Conservation (phyloP, 352 stramenopile genomes). For the Aphanomyces invadans region DNA sequence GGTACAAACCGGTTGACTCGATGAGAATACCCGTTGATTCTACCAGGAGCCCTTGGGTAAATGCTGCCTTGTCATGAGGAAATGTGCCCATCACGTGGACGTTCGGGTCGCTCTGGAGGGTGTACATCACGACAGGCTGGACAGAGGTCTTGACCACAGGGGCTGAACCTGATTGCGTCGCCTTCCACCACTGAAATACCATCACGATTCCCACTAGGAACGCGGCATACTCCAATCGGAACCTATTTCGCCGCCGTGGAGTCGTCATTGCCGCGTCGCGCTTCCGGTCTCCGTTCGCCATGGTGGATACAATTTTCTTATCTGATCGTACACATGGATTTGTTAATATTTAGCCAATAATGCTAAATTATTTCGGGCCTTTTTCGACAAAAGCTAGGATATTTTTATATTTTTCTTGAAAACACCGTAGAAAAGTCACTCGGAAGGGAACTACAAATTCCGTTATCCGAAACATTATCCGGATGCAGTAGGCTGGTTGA, state of each 20-base stretch:
- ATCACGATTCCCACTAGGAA: neutral
- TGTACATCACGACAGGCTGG: neutral
- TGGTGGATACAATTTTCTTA: no score
- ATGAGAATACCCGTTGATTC: conserved; percentile 73
- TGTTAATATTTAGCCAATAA: neutral
- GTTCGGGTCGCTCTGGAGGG: conserved; percentile 25
- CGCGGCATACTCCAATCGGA: neutral
- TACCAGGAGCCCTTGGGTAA: conserved; percentile 81
- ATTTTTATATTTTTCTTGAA: no score
- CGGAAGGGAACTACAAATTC: no score
- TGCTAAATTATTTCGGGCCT: no score
- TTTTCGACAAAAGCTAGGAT: no score
- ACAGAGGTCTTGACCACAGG: neutral
- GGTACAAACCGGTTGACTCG: conserved; percentile 87
- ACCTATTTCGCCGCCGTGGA: neutral
- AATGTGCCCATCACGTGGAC: conserved; percentile 63
- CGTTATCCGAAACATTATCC: neutral
- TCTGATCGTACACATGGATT: no score
- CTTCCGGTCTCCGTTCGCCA: no score
- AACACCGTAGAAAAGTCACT: no score
- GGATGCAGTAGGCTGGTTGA: neutral
- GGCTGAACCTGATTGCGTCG: neutral
- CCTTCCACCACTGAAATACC: neutral
- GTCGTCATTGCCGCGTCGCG: neutral
- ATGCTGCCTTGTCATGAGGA: conserved; percentile 72